A percentile compares a stretch with the other conserved stretches of the same genome.
Evolutionary conservation across 805 yeast genomes (phyloP).

Genomic region (Starmerella ratchasimensis): DNA sequence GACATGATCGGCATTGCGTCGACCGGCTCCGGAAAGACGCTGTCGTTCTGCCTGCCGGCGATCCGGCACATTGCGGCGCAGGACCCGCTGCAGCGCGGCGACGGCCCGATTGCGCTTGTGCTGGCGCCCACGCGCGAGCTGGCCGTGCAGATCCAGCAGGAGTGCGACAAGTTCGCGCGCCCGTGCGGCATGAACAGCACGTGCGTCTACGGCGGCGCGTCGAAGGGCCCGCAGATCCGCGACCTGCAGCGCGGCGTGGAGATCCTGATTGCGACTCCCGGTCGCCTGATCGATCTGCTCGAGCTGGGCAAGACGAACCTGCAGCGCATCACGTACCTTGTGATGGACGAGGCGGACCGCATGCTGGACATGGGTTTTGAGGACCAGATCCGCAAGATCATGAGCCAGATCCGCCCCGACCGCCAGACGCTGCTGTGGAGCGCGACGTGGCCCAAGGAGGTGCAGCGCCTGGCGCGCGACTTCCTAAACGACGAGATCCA

Average conservation of each 20-base stretch:
- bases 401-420: slow-evolving; percentile 96
- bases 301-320: slow-evolving; percentile 90
- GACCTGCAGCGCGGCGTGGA: slow-evolving; percentile 91
- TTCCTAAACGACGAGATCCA: slow-evolving; percentile 87
- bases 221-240: slow-evolving; percentile 94
- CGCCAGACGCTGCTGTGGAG: slow-evolving; percentile 99
- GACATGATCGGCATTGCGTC: slow-evolving; percentile 98
- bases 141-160: slow-evolving; percentile 93
- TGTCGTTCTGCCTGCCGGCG: slow-evolving; percentile 91
- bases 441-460: slow-evolving; percentile 99
- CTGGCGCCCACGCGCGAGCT: slow-evolving; percentile 98
- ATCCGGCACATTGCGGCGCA: slow-evolving; percentile 98
- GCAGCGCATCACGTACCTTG: slow-evolving; percentile 91
- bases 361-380: slow-evolving; percentile 99
- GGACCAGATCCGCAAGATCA: slow-evolving; percentile 97
- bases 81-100: slow-evolving; percentile 83
- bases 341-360: slow-evolving; percentile 98
- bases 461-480: slow-evolving; percentile 82
- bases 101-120: slow-evolving; percentile 92
- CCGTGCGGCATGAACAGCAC: slow-evolving; percentile 84
- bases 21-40: slow-evolving; percentile 97
- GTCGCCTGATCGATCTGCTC: slow-evolving; percentile 95
- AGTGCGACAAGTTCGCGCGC: slow-evolving; percentile 87
- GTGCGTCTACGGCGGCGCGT: slow-evolving; percentile 99
- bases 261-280: slow-evolving; percentile 95